A percentile compares a stretch with the other conserved stretches of the same genome.
These are phyloP conservation scores for Podila verticillata DNA, from an alignment of 192 early-diverging fungal species.

Conservation along the genomic window DNA sequence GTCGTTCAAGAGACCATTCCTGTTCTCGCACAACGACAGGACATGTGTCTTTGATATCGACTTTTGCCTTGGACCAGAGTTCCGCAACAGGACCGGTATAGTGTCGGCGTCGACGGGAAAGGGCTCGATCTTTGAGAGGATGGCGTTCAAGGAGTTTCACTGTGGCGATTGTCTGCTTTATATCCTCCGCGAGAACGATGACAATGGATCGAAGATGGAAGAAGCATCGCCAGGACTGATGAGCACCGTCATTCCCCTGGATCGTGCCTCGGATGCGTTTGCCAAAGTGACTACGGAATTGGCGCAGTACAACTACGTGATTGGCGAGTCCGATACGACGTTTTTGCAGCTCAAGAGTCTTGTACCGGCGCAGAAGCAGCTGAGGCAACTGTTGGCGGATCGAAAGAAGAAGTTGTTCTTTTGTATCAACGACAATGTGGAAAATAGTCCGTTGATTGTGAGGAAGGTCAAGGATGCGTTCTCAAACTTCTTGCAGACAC, in stretches of 20 bases:
- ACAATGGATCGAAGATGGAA: too few relatives aligned
- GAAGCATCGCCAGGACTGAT: not conserved
- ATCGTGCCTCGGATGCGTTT: conserved; percentile 3
- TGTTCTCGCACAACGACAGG: not conserved
- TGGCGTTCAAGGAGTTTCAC: conserved; percentile 42
- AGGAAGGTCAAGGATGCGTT: conserved; percentile 7
- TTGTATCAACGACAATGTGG: conserved; percentile 44
- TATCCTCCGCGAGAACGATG: conserved; percentile 4
- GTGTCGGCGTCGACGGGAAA: conserved; percentile 5
- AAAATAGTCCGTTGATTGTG: conserved; percentile 14
- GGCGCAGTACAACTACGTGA: conserved; percentile 45
- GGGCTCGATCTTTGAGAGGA: conserved; percentile 26
- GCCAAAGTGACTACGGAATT: conserved; percentile 10
- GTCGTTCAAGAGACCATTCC: not conserved
- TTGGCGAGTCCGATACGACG: conserved; percentile 4
- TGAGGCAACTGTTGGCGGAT: conserved; percentile 2
- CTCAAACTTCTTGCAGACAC: conserved; percentile 10
- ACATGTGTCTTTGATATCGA: conserved; percentile 28
- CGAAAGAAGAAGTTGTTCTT: conserved; percentile 14
- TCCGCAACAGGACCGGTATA: conserved; percentile 6
- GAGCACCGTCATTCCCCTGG: conserved; percentile 15
- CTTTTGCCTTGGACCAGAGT: conserved; percentile 41
- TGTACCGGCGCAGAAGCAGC: not conserved
- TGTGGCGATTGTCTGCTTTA: conserved; percentile 52
- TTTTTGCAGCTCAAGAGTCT: conserved; percentile 21